Conservation (phyloP, 2,329 filamentous ascomycete genomes). For the Monosporascus sp. region DNA sequence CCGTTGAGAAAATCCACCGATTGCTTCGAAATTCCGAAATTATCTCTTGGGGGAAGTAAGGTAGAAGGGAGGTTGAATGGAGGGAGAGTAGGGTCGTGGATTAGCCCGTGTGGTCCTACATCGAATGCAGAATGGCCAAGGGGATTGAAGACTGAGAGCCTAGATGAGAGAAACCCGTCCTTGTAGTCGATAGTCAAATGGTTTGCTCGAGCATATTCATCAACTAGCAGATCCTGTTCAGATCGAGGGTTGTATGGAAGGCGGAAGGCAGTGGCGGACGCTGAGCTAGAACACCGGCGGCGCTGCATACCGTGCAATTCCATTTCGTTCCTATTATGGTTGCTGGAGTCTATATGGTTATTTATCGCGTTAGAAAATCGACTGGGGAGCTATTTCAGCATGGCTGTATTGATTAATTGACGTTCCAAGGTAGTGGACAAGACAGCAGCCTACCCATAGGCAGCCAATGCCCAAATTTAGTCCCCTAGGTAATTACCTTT, state of each 20-base stretch:
- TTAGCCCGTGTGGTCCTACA: not conserved
- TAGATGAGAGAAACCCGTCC: conserved; percentile 6
- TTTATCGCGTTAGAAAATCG: no score
- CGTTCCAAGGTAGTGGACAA: no score
- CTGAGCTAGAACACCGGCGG: no score
- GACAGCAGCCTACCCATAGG: no score
- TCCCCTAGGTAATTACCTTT: no score
- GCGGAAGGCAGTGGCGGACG: not conserved
- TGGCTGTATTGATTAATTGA: no score
- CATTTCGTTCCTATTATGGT: not conserved
- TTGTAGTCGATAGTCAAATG: conserved; percentile 17
- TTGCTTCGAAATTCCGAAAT: conserved; percentile 12
- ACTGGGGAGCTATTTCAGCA: no score
- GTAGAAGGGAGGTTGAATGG: conserved; percentile 11
- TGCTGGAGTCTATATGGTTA: no score
- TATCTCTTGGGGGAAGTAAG: conserved; percentile 9
- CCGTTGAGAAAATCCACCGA: conserved; percentile 10
- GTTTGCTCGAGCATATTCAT: conserved; percentile 23
- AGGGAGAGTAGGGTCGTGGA: conserved; percentile 9
- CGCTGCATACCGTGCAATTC: no score
- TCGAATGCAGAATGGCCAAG: not conserved
- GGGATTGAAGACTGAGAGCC: not conserved
- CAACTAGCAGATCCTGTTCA: conserved; percentile 5
- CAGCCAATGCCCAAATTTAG: no score
- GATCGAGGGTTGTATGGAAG: not conserved